Evolutionary conservation across 768 basidiomycete species (phyloP).

Genomic region (Rhodotorula sphaerocarpa): DNA sequence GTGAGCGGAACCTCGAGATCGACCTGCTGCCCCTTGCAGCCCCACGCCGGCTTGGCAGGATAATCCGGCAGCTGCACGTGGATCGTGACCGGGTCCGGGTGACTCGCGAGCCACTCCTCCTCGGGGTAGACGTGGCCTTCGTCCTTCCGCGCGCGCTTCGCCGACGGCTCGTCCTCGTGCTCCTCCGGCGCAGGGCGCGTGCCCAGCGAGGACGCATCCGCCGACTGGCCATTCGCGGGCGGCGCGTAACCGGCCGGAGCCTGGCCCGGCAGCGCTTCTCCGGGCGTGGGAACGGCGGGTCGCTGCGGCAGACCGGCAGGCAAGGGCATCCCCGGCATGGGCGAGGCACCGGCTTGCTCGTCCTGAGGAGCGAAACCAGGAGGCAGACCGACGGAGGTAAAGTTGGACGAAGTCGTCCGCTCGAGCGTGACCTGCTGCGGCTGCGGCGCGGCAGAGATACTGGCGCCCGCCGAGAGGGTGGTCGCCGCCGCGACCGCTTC

Average conservation of each 20-base stretch:
- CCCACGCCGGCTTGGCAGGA: conserved; percentile 82
- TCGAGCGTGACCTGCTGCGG: conserved; percentile 54
- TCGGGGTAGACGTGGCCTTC: conserved; percentile 78
- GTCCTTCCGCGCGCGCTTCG: conserved; percentile 80
- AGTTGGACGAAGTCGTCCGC: conserved; percentile 25
- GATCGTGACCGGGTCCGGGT: conserved; percentile 68
- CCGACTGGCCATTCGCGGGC: background rate
- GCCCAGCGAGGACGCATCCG: background rate
- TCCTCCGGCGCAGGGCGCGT: conserved; percentile 28
- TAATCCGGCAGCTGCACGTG: conserved; percentile 74
- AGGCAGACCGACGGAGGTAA: conserved; percentile 45
- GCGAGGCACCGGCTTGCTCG: conserved; percentile 57
- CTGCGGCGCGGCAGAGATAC: conserved; percentile 83
- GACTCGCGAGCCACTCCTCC: conserved; percentile 42
- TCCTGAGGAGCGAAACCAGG: conserved; percentile 44
- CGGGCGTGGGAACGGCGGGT: conserved; percentile 56
- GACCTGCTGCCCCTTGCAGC: conserved; percentile 70
- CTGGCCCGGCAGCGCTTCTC: conserved; percentile 41
- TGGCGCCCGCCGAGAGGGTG: conserved; percentile 63
- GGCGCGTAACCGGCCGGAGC: background rate
- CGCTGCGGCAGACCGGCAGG: conserved; percentile 62
- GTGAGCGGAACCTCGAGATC: conserved; percentile 77
- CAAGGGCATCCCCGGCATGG: conserved; percentile 14
- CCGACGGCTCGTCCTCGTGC: conserved; percentile 60
- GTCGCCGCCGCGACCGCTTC: conserved; percentile 45